Conservation (phyloP, 148 eudicot genomes). For the Chenopodium suecicum region DNA sequence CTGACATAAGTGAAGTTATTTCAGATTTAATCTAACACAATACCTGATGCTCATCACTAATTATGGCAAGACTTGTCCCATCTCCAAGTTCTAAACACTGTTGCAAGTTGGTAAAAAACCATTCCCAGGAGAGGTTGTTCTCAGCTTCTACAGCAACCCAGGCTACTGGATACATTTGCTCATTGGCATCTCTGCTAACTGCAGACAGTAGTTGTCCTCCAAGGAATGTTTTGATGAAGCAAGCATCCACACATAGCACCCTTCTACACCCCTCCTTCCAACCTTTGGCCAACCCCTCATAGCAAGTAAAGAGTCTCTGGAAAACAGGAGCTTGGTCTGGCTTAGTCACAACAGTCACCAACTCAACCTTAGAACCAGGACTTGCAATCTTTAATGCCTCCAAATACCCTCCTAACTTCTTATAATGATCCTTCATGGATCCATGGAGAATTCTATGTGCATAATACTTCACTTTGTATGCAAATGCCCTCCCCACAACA, state of each 20-base stretch:
- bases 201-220: not conserved
- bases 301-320: not conserved
- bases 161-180: conserved; percentile 7
- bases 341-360: not conserved
- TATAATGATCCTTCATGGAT: not conserved
- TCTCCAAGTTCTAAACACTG: not conserved
- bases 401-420: not conserved
- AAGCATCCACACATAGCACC: conserved; percentile 3
- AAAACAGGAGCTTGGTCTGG: not conserved
- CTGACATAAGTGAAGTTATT: too few relatives aligned
- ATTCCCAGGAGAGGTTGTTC: not conserved
- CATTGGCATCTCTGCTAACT: conserved; percentile 4
- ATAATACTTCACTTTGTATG: not conserved
- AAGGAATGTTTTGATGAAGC: not conserved
- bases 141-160: conserved; percentile 8
- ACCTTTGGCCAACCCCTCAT: not conserved
- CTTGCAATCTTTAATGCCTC: not conserved
- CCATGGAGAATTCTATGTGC: not conserved
- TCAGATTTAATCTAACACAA: too few relatives aligned
- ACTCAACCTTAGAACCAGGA: not conserved
- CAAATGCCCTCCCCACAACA: not conserved
- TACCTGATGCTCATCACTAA: too few relatives aligned
- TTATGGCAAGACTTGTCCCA: not conserved
- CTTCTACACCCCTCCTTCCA: not conserved
- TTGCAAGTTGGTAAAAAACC: not conserved